These are phyloP conservation scores for Vicia sativa DNA, from an alignment of 306 rosid species.

Conservation along the genomic window DNA sequence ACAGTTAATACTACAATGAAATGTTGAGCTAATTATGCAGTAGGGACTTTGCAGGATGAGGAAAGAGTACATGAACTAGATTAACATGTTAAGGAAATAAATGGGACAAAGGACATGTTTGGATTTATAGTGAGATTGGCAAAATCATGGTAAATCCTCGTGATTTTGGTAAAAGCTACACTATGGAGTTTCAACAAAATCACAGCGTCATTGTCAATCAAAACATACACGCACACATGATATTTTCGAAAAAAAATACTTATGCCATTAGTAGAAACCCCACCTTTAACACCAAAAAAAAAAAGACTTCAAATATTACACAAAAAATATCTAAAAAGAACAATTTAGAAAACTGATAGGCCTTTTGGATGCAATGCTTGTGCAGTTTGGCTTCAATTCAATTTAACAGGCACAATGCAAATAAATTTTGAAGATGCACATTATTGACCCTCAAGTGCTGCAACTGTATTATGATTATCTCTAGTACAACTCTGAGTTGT, in stretches of 20 bases:
- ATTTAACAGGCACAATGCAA: conserved; percentile 6
- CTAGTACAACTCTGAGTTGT: conserved; percentile 10
- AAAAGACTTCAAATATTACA: neutral
- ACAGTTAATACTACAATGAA: neutral
- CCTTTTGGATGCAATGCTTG: conserved; percentile 6
- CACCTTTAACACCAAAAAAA: neutral
- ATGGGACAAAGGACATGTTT: too few species aligned
- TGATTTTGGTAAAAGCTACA: neutral
- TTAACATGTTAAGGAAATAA: too few species aligned
- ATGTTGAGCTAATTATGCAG: conserved; percentile 6
- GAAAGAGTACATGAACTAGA: neutral
- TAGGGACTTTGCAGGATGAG: conserved; percentile 17
- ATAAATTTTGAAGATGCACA: conserved; percentile 9
- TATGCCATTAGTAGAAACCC: neutral
- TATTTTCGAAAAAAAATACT: neutral
- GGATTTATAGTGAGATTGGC: too few species aligned
- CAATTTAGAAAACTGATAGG: conserved; percentile 10
- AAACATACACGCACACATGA: neutral
- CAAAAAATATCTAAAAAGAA: neutral
- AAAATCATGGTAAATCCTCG: too few species aligned
- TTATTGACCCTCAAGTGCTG: conserved; percentile 8
- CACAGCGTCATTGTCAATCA: neutral
- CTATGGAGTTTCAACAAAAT: neutral
- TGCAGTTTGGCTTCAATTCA: conserved; percentile 13
- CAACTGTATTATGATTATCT: conserved; percentile 18